Base-by-base conservation (phyloP, 192 early-diverging fungal genomes). In the Coemansia biformis region DNA sequence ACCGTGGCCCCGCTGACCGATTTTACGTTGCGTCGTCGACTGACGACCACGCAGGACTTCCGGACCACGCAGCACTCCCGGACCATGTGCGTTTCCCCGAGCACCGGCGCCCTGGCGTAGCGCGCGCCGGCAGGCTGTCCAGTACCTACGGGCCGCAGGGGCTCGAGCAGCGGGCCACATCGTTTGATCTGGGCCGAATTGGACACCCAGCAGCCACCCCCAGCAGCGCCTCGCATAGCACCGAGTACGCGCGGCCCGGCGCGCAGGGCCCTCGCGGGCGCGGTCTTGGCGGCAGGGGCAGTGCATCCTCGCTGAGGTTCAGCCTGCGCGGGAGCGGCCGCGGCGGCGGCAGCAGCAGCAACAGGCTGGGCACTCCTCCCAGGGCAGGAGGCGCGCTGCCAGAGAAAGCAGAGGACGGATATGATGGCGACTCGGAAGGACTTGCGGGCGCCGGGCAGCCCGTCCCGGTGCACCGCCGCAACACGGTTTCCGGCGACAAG, bases 401-500 rank as follows among this genome's bases (percentile, higher is more conserved):
- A 2, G 53, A 52, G 36, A 48, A 38, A 10, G 36, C 21, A 5
- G 69, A 73, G 22, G 58, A 60, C 28, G 69, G 69, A n/a, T 73
- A 73, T 47, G 62, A 73, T 12, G 69, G 69, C 37, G 65, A 75
- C 48, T 57, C 55, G 17, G 71, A 75, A 42, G 71, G 49, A 8
- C 23, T 59, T 12, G 14, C 67, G 26, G 30, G 43, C 34, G 23
- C 40, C 11, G 47, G 57, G 4, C n/a, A 17, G 45, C 63, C 44
- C 31, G 21, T 51, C 12, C 59, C 54, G 3, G 52, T 75, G 56
- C 64, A 63, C 48, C 59, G 71, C 14, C 54, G 71, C 34, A 75
- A 75, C 56, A 75, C 71, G 11, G 64, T 75, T 31, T 64, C 71
- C 15, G 65, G 71, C 46, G 71, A 75, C 47, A 63, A 59, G 51